Base-by-base conservation (phyloP, 495 filamentous ascomycete species). In the Astrocystis sublimbata region DNA sequence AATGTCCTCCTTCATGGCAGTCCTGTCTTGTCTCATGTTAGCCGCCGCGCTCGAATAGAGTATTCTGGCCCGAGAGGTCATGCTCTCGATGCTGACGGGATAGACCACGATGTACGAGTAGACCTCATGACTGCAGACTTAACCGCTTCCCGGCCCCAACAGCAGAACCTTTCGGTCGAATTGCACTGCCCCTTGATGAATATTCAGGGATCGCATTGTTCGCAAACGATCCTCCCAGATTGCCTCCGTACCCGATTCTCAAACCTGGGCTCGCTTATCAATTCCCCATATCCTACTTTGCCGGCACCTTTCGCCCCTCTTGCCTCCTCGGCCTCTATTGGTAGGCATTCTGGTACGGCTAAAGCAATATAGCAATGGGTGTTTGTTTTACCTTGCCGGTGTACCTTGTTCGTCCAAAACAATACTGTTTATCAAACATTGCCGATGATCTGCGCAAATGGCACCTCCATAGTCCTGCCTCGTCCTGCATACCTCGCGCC, bases 11-110 rank as follows among this genome's bases (percentile, higher is more conserved):
- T 33, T 23, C 17, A 15, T 26, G 56, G 28, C 28, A 36, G n/a
- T 49, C 21, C 47, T 49, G 40, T 38, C 30, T 47, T 24, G 56
- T 50, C 42, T 59, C 42, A 59, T 23, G 41, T n/a, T 49, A 38
- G 19, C 31, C 23, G 31, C 51, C 6, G 33, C 51, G 40, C 33
- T 38, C 19, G 26, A 23, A 3, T 23, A 35, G n/a, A 40, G 36
- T 12, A 38, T 15, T 40, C 31, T 26, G n/a, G 6, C 12, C 33
- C 17, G 19, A 31, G 19, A 21, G 33, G 26, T 24, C 33, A 54
- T 28, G n/a, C n/a, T n/a, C n/a, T n/a, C n/a, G n/a, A n/a, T n/a
- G n/a, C n/a, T n/a, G 9, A 35, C 26, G 15, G 8, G 52, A 42
- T 42, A 23, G 3, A 4, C 15, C 36, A 30, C 21, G 52, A n/a